Conservation (phyloP, 768 basidiomycete species). For the Wakefieldia striispora region DNA sequence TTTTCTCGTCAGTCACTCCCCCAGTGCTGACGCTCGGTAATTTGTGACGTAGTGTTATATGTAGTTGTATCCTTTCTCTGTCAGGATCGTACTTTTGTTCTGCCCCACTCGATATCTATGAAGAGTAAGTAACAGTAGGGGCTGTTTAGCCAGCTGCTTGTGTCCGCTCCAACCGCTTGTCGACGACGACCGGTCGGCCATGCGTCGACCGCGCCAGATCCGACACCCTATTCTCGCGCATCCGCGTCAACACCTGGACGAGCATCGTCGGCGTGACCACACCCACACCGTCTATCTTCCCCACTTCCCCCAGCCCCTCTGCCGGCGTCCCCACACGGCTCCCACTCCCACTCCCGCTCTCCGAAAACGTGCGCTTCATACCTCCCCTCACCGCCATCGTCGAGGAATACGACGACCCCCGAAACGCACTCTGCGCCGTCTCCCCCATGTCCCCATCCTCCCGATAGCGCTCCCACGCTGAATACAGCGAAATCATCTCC, state of each 20-base stretch:
- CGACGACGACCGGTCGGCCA: constrained; percentile 55
- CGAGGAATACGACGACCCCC: constrained; percentile 21
- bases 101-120: too few species aligned
- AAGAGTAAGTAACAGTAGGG: too few species aligned
- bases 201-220: constrained; percentile 52
- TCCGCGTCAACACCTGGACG: constrained; percentile 53
- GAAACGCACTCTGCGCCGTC: constrained; percentile 18
- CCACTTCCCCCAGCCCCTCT: constrained; percentile 21
- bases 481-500: constrained; percentile 87
- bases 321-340: constrained; percentile 29
- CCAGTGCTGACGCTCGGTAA: too few species aligned
- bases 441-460: constrained; percentile 52
- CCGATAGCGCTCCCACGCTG: constrained; percentile 83
- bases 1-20: too few species aligned
- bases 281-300: constrained; percentile 8
- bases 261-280: constrained; percentile 59
- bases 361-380: constrained; percentile 24
- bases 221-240: constrained; percentile 63
- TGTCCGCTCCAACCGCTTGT: constrained; percentile 72
- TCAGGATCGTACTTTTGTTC: too few species aligned
- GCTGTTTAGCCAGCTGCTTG: constrained; percentile 54
- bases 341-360: constrained; percentile 24
- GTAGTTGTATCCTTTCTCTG: too few species aligned
- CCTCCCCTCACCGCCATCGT: constrained; percentile 13
- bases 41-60: too few species aligned